These are phyloP conservation scores for Dendrothele bispora DNA, from an alignment of 768 basidiomycete species.

Conservation along the genomic window DNA sequence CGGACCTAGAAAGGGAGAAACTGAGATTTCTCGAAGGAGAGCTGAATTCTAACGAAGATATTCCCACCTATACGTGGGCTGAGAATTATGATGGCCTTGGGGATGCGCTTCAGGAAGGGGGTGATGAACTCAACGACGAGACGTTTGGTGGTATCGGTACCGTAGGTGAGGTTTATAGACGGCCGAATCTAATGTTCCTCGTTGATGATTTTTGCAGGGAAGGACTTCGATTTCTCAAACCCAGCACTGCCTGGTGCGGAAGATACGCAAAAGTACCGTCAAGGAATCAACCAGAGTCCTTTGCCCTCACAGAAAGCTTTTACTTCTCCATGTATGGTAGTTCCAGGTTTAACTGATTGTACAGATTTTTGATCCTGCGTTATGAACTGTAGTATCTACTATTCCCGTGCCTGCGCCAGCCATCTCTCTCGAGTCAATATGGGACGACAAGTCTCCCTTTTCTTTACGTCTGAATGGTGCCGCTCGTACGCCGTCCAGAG, in stretches of 20 bases:
- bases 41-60: constrained; percentile 56
- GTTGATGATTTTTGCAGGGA: constrained; percentile 59
- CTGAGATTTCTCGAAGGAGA: constrained; percentile 50
- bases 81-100: constrained; percentile 89
- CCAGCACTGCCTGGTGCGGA: constrained; percentile 33
- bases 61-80: constrained; percentile 92
- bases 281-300: constrained; percentile 2
- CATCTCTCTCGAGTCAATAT: constrained; percentile 69
- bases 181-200: constrained; percentile 4
- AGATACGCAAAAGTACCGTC: constrained; percentile 18
- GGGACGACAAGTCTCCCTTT: constrained; percentile 80
- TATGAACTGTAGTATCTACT: constrained; percentile 6
- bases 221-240: constrained; percentile 87
- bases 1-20: constrained; percentile 64
- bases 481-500: constrained; percentile 26
- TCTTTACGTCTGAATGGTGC: constrained; percentile 57
- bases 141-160: constrained; percentile 79
- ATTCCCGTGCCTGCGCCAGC: constrained; percentile 38
- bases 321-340: constrained; percentile 3
- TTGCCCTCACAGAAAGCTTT: background rate
- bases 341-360: background rate
- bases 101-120: constrained; percentile 83
- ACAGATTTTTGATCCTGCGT: background rate
- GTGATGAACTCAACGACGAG: constrained; percentile 94
- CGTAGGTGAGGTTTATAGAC: constrained; percentile 59